Percentiles rank a stretch among this genome's conserved stretches.
These are phyloP conservation scores for Tricholoma terreum DNA, from an alignment of 768 basidiomycete species.

Conservation along the genomic window DNA sequence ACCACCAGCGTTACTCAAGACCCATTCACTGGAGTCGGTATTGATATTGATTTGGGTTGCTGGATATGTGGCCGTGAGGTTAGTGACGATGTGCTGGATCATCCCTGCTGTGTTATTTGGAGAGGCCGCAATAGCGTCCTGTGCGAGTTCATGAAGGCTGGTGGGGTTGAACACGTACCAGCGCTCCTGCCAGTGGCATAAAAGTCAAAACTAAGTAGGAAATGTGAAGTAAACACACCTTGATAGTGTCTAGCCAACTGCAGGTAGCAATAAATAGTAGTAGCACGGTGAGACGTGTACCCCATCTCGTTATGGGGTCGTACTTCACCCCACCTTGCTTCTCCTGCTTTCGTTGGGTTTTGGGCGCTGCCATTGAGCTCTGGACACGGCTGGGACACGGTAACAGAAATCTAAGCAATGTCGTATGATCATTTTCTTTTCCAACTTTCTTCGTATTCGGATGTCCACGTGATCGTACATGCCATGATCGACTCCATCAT, in stretches of 20 bases:
- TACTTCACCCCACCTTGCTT: background rate
- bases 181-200: constrained; percentile 48
- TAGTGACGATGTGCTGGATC: constrained; percentile 76
- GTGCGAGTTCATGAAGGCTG: constrained; percentile 67
- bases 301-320: constrained; percentile 31
- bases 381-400: too few relatives aligned
- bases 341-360: constrained; percentile 1
- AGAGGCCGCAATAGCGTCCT: constrained; percentile 65
- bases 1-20: constrained; percentile 96
- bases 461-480: too few relatives aligned
- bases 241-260: constrained; percentile 58
- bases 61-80: constrained; percentile 75
- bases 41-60: constrained; percentile 52
- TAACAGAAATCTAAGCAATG: background rate
- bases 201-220: background rate
- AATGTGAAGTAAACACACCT: constrained; percentile 37
- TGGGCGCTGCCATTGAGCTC: constrained; percentile 8
- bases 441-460: too few relatives aligned
- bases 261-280: constrained; percentile 37
- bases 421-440: too few relatives aligned
- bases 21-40: constrained; percentile 74
- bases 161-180: constrained; percentile 86
- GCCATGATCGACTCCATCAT: too few relatives aligned
- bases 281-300: constrained; percentile 30
- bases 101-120: constrained; percentile 68